phyloP scores from a whole-genome alignment of 2,329 filamentous ascomycete genomes.

The Arthrobotrys iridis region DNA sequence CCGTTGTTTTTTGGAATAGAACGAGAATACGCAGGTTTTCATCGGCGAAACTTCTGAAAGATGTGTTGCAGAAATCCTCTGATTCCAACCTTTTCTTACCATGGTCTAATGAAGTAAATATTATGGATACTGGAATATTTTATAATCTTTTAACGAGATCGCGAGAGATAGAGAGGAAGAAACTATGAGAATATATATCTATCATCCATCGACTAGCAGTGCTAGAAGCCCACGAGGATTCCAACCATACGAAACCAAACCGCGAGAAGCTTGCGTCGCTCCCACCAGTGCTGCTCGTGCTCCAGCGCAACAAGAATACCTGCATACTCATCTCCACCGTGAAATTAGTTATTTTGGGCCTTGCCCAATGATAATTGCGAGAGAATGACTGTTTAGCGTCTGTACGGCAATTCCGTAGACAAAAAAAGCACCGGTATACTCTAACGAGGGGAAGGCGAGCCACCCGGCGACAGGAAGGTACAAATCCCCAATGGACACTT shows the following conservation, averaged over 20 bases:
- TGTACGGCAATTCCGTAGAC: background rate
- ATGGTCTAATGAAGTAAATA: no score
- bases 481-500: background rate
- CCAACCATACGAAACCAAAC: background rate
- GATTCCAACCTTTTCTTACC: no score
- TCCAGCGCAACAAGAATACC: background rate
- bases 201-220: background rate
- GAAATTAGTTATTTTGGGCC: background rate
- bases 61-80: background rate
- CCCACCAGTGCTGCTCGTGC: background rate
- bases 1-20: background rate
- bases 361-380: background rate
- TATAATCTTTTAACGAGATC: background rate
- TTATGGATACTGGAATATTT: background rate
- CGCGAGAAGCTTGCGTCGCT: conserved; percentile 8
- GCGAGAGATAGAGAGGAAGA: background rate
- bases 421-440: background rate
- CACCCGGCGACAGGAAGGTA: background rate
- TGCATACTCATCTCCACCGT: conserved; percentile 19
- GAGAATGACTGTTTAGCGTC: conserved; percentile 11
- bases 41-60: background rate
- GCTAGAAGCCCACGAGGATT: background rate
- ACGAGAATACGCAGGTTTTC: background rate
- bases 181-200: background rate
- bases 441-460: background rate